Evolutionary conservation across 768 basidiomycete species (phyloP), one percentile per base, ranked within the genome.

Genomic region (Rhodotorula babjevae): DNA sequence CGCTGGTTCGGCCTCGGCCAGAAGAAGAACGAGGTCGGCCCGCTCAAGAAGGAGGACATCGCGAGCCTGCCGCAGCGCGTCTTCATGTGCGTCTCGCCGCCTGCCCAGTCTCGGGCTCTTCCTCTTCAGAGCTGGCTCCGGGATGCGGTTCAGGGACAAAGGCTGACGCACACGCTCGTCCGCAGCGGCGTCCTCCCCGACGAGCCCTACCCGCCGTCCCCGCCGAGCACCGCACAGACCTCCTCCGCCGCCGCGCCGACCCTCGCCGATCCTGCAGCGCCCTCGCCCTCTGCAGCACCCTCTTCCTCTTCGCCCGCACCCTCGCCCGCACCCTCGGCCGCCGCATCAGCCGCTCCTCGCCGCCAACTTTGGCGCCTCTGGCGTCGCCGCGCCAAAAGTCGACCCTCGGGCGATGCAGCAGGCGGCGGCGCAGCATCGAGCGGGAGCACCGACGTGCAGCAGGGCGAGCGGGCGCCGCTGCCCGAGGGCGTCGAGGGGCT

Each of bases 21-120:
- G 55, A 67, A 71, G 63, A 76, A 74, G 63, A 67, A 69, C 64
- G 77, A 77, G 58, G 53, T 79, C 52, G 78, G 78, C 10, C 77
- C 77, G 29, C 68, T 79, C 33, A 56, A 33, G 19, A 72, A 75
- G 47, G 42, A 58, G 27, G 75, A 75, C 33, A 74, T 79, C 31
- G 70, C 71, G 25, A 76, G 75, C 29, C 56, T 75, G 9, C 74
- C 74, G 1, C 55, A 64, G 12, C 53, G 67, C 6, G 29, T 75
- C 57, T 75, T 68, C 25, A 27, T 67, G 68, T 60, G 21, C 49
- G 68, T 60, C 8, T 16, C 36, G 9, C 21, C 57, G 19, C 60
- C 14, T 23, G 44, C 9, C 31, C 61, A 12, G 33, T 36, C 55
- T 33, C 21, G 19, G 4, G 25, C 23, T 21, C 25, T n/a, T n/a